Conservation (phyloP, 805 yeast genomes). For the Candida anglica region DNA sequence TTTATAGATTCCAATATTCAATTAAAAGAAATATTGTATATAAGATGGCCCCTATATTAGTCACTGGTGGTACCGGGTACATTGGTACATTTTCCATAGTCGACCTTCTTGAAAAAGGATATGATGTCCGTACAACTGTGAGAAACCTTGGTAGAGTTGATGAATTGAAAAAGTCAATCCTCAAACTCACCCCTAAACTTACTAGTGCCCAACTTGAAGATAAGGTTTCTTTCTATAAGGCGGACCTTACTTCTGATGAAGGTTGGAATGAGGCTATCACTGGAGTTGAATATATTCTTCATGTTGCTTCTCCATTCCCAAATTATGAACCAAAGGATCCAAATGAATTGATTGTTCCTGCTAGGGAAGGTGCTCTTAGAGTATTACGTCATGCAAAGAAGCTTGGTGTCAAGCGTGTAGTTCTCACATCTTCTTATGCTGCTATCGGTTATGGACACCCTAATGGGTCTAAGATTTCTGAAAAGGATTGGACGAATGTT, state of each 20-base stretch:
- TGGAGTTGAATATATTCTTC: constrained; percentile 5
- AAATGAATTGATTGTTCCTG: constrained; percentile 6
- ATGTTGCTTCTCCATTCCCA: constrained; percentile 7
- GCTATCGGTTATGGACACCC: constrained; percentile 1
- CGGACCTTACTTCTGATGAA: constrained; percentile 4
- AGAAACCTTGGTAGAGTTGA: constrained; percentile 2
- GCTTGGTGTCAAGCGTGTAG: constrained; percentile 1
- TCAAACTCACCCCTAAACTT: not conserved
- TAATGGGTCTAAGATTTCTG: constrained; percentile 1
- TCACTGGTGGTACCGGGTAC: constrained; percentile 11
- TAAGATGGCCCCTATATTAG: no score
- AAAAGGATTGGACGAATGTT: constrained; percentile 3
- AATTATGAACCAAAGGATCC: constrained; percentile 1
- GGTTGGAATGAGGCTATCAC: constrained; percentile 9
- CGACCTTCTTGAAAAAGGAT: constrained; percentile 5
- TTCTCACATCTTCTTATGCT: not conserved
- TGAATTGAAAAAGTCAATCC: not conserved
- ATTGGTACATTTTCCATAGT: constrained; percentile 6
- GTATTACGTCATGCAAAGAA: constrained; percentile 1
- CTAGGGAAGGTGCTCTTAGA: constrained; percentile 5
- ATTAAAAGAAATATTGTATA: no score
- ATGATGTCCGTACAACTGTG: constrained; percentile 5
- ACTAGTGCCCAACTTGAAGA: not conserved
- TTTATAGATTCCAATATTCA: no score
- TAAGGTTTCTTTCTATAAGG: constrained; percentile 1